phyloP scores from a whole-genome alignment of 2,329 filamentous ascomycete genomes.

The Polychaeton citri region DNA sequence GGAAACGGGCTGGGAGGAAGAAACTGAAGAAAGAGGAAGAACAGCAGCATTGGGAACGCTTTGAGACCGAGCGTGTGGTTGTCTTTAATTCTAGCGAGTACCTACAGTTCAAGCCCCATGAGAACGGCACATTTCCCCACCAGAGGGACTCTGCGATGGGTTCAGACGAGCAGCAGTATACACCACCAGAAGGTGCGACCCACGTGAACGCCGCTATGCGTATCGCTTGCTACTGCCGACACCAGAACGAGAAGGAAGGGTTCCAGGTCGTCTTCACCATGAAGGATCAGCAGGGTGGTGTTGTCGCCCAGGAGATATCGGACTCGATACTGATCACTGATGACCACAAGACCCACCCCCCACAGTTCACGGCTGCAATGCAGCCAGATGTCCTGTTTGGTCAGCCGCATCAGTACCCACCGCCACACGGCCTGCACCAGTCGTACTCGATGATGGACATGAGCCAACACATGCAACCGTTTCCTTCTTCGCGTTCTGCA shows the following conservation, averaged over 20 bases:
- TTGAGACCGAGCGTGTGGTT: conserved; percentile 69
- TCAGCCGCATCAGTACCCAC: conserved; percentile 10
- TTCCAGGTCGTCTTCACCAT: conserved; percentile 93
- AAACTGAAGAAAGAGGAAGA: conserved; percentile 89
- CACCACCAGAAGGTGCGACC: conserved; percentile 45
- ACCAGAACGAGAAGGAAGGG: conserved; percentile 85
- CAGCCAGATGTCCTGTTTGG: conserved; percentile 14
- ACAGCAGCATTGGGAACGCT: conserved; percentile 71
- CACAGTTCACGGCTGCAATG: conserved; percentile 15
- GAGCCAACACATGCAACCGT: conserved; percentile 27
- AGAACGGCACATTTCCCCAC: conserved; percentile 19
- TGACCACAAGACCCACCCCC: conserved; percentile 75
- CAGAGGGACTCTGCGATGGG: conserved; percentile 12
- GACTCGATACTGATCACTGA: conserved; percentile 94
- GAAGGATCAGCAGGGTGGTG: conserved; percentile 61
- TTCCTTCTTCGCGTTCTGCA: conserved; percentile 46
- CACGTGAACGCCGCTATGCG: conserved; percentile 83
- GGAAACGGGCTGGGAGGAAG: conserved; percentile 81
- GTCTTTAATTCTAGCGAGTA: conserved; percentile 86
- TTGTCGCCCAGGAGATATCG: conserved; percentile 75
- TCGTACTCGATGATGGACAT: conserved; percentile 26
- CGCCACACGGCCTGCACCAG: conserved; percentile 19
- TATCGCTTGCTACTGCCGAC: conserved; percentile 92
- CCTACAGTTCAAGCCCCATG: conserved; percentile 62
- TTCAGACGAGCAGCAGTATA: conserved; percentile 13